Conservation (phyloP, 331 rosid species). For the Dryas integrifolia region DNA sequence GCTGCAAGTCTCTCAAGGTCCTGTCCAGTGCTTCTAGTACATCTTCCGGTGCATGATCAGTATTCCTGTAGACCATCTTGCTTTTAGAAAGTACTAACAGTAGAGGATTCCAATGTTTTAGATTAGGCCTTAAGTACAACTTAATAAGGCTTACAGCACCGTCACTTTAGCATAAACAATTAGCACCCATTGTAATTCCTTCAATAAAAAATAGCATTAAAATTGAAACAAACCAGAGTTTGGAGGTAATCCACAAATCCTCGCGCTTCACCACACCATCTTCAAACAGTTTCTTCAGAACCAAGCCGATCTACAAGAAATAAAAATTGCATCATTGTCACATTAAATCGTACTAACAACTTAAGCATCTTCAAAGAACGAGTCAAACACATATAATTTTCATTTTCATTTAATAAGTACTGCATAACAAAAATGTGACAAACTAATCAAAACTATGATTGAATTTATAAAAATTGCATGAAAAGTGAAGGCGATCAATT, state of each 20-base stretch:
- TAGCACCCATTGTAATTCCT: slow-evolving; percentile 1
- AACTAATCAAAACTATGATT: neutral
- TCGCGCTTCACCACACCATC: slow-evolving; percentile 68
- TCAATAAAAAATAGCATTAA: neutral
- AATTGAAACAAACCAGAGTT: slow-evolving; percentile 56
- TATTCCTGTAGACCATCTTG: slow-evolving; percentile 40
- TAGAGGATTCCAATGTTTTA: too few species aligned
- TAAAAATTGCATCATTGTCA: neutral
- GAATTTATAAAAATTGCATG: neutral
- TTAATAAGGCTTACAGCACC: neutral
- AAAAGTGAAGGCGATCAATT: neutral
- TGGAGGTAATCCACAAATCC: slow-evolving; percentile 74
- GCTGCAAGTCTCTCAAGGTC: slow-evolving; percentile 63
- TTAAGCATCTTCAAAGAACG: neutral
- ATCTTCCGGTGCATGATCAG: slow-evolving; percentile 67
- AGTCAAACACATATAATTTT: neutral
- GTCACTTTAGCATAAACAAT: neutral
- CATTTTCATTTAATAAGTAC: neutral
- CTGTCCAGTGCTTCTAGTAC: slow-evolving; percentile 51
- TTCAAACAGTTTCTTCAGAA: slow-evolving; percentile 50
- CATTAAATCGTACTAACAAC: neutral
- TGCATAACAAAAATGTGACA: neutral
- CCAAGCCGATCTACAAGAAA: slow-evolving; percentile 55
- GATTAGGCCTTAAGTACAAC: neutral
- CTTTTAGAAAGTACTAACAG: slow-evolving; percentile 1